Percentiles rank a stretch among this genome's conserved stretches.
These are phyloP conservation scores for Helianthus tuberosus DNA, from an alignment of 129 eudicot species.

Conservation along the genomic window DNA sequence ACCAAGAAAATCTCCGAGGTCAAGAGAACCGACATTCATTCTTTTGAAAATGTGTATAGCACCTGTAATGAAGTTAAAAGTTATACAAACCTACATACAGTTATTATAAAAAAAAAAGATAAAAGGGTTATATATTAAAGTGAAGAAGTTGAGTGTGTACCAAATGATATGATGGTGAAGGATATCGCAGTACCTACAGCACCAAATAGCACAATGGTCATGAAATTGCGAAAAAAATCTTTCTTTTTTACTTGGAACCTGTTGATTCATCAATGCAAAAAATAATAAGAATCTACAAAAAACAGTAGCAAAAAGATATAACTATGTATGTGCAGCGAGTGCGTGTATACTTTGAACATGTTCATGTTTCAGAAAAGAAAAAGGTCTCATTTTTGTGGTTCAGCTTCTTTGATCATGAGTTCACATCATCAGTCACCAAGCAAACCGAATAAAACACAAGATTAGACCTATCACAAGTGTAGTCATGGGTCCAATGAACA, in stretches of 20 bases:
- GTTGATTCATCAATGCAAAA: constrained; percentile 31
- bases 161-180: constrained; percentile 78
- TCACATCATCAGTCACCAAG: constrained; percentile 18
- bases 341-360: constrained; percentile 6
- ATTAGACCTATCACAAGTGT: constrained; percentile 15
- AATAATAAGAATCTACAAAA: neutral
- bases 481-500: constrained; percentile 2
- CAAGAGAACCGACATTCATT: constrained; percentile 69
- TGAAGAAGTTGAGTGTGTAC: constrained; percentile 46
- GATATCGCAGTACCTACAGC: constrained; percentile 87
- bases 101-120: neutral
- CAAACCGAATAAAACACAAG: constrained; percentile 1
- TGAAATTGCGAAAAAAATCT: constrained; percentile 88
- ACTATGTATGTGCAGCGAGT: neutral
- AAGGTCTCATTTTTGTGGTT: constrained; percentile 5
- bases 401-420: constrained; percentile 13
- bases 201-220: constrained; percentile 85
- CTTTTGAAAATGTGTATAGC: constrained; percentile 58
- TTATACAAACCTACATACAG: neutral
- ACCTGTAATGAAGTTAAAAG: constrained; percentile 42
- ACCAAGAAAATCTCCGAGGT: constrained; percentile 82
- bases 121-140: neutral
- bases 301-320: constrained; percentile 3
- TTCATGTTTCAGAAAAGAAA: constrained; percentile 4
- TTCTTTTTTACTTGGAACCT: constrained; percentile 95